A percentile compares a stretch with the other conserved stretches of the same genome.
Conservation (phyloP, 257 asterid species). For the Salvia hispanica region DNA sequence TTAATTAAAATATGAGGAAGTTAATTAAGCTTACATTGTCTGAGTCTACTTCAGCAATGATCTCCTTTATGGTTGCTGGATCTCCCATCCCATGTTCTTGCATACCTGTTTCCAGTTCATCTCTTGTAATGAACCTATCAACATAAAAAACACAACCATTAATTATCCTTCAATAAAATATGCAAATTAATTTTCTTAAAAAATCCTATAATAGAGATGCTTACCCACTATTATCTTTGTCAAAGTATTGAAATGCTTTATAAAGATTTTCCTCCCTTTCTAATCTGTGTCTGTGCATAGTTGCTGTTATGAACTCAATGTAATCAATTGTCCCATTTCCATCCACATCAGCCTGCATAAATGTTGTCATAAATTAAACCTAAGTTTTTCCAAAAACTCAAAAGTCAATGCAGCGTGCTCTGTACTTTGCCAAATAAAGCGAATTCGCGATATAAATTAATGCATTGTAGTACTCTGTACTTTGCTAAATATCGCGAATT, state of each 20-base stretch:
- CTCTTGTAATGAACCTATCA: constrained; percentile 74
- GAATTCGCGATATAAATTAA: too few species aligned
- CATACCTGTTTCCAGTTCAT: constrained; percentile 87
- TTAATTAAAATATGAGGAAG: not conserved
- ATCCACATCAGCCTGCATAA: constrained; percentile 85
- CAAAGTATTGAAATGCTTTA: constrained; percentile 82
- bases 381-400: too few species aligned
- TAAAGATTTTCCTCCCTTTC: constrained; percentile 78
- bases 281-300: constrained; percentile 89
- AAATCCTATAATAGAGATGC: too few species aligned
- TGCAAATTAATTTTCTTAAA: too few species aligned
- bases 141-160: not conserved
- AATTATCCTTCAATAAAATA: not conserved
- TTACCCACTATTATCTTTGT: constrained; percentile 83
- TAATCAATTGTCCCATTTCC: constrained; percentile 89
- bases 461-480: too few species aligned
- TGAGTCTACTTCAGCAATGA: constrained; percentile 80
- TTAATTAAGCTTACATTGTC: constrained; percentile 61
- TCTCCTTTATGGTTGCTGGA: constrained; percentile 61
- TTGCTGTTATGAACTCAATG: constrained; percentile 84
- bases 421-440: too few species aligned
- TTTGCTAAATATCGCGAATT: too few species aligned
- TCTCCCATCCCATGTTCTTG: constrained; percentile 78
- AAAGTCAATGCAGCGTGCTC: too few species aligned
- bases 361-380: not conserved